phyloP scores from a whole-genome alignment of 2,329 filamentous ascomycete genomes.

The Claviceps digitariae region DNA sequence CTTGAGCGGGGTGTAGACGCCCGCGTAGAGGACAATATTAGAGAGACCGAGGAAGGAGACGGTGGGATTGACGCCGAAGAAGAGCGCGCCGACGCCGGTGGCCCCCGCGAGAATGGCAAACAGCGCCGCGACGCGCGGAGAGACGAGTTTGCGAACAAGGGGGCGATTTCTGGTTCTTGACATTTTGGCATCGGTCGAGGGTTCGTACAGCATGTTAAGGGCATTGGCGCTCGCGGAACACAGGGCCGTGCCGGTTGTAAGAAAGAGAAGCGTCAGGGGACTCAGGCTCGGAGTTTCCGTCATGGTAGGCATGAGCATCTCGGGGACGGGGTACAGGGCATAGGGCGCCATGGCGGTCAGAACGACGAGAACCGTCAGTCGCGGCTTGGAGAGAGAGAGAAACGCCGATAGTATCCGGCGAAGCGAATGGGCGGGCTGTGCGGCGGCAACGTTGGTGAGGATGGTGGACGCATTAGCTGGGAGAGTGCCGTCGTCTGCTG shows the following conservation, averaged over 20 bases:
- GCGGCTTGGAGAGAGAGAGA: constrained; percentile 88
- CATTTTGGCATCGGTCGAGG: constrained; percentile 83
- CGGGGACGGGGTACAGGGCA: constrained; percentile 82
- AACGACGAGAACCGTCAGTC: constrained; percentile 80
- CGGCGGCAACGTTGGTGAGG: constrained; percentile 37
- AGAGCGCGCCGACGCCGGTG: constrained; percentile 58
- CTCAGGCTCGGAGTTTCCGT: constrained; percentile 66
- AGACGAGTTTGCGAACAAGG: constrained; percentile 69
- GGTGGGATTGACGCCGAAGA: constrained; percentile 87
- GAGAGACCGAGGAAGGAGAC: constrained; percentile 71
- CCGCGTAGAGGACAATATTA: constrained; percentile 85
- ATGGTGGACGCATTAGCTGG: constrained; percentile 40
- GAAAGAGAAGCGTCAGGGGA: constrained; percentile 80
- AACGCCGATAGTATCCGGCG: constrained; percentile 63
- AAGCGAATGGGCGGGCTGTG: constrained; percentile 35
- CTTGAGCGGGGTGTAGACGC: constrained; percentile 86
- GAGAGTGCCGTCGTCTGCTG: constrained; percentile 17
- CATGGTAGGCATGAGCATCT: constrained; percentile 58
- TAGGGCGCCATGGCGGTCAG: constrained; percentile 85
- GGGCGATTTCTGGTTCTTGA: constrained; percentile 82
- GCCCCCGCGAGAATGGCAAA: constrained; percentile 68
- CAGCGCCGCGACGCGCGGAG: constrained; percentile 52
- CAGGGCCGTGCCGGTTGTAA: constrained; percentile 77
- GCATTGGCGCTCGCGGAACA: constrained; percentile 88
- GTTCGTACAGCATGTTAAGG: constrained; percentile 95